Conservation (phyloP, 2,329 filamentous ascomycete species). For the Cordyceps fumosorosea region DNA sequence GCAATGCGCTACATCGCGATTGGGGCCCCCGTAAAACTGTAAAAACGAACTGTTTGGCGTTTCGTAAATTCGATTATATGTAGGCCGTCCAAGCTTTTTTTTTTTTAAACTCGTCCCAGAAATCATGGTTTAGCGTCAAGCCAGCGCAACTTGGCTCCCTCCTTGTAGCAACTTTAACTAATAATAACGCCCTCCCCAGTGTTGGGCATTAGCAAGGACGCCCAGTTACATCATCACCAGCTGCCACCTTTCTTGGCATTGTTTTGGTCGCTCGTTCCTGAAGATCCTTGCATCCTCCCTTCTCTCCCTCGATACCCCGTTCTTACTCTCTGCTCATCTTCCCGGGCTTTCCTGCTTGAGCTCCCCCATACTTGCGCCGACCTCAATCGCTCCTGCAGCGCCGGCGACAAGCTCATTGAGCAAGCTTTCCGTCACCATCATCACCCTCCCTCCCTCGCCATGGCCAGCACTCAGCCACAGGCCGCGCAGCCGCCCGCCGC, state of each 20-base stretch:
- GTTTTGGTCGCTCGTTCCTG: conserved; percentile 5
- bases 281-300: neutral
- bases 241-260: neutral
- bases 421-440: neutral
- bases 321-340: neutral
- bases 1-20: neutral
- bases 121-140: conserved; percentile 5
- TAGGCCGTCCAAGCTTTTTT: neutral
- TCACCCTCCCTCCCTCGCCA: neutral
- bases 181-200: no score
- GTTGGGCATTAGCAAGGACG: neutral
- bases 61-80: neutral
- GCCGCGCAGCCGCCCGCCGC: neutral
- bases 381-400: neutral
- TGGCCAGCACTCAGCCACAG: neutral
- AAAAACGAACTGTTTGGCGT: no score
- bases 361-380: neutral
- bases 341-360: neutral
- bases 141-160: neutral
- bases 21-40: neutral
- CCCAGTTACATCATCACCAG: conserved; percentile 7
- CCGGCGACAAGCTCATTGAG: neutral
- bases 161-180: neutral
- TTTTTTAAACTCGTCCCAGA: neutral
- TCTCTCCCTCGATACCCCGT: neutral